phyloP scores from a whole-genome alignment of 148 eudicot genomes.

The Rhododendron kiyosumense region DNA sequence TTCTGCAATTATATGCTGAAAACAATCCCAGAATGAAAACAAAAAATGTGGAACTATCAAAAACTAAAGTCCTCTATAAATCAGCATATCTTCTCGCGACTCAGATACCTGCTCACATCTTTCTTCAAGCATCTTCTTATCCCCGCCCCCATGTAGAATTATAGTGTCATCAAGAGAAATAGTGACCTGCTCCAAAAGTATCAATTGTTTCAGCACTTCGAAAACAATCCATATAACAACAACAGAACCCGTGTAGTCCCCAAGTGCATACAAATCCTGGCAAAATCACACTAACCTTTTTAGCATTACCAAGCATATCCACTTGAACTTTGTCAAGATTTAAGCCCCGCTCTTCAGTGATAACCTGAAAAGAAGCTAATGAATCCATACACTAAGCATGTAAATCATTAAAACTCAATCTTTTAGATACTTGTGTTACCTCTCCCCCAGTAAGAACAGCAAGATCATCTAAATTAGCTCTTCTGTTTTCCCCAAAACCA shows the following conservation, averaged over 20 bases:
- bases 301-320: slow-evolving; percentile 86
- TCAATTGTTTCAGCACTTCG: neutral
- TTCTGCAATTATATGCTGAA: neutral
- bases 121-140: slow-evolving; percentile 82
- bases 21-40: neutral
- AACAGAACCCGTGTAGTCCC: too few relatives aligned
- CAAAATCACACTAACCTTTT: slow-evolving; percentile 46
- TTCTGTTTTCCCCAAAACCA: slow-evolving; percentile 94
- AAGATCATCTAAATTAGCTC: slow-evolving; percentile 82
- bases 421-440: slow-evolving; percentile 38
- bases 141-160: slow-evolving; percentile 78
- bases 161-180: slow-evolving; percentile 87
- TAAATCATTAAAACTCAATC: neutral
- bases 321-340: slow-evolving; percentile 60
- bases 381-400: slow-evolving; percentile 8
- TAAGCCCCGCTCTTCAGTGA: slow-evolving; percentile 73
- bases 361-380: slow-evolving; percentile 43
- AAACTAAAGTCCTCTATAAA: neutral
- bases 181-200: slow-evolving; percentile 51
- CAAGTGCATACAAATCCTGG: slow-evolving; percentile 1
- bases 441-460: slow-evolving; percentile 91
- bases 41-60: neutral
- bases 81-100: slow-evolving; percentile 1
- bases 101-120: slow-evolving; percentile 83
- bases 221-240: neutral